phyloP scores from a whole-genome alignment of 768 basidiomycete species.

The Pleurotus sapidus region DNA sequence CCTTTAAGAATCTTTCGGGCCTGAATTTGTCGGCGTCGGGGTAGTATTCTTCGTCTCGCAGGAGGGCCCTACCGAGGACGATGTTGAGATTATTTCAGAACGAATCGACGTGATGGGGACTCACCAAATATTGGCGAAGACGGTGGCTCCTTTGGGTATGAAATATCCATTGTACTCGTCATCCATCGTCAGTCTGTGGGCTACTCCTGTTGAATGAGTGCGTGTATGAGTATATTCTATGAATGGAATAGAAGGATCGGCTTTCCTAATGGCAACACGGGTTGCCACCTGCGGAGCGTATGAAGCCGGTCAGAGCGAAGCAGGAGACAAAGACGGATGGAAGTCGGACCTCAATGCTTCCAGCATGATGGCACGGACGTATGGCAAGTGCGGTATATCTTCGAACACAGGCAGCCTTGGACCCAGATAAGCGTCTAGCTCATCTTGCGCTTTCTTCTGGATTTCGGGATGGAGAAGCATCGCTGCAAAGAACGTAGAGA shows the following conservation, averaged over 20 bases:
- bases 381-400: background rate
- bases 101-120: background rate
- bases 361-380: background rate
- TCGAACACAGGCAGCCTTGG: background rate
- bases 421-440: background rate
- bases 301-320: background rate
- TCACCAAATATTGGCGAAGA: background rate
- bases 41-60: constrained; percentile 25
- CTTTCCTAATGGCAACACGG: background rate
- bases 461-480: background rate
- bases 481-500: background rate
- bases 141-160: background rate
- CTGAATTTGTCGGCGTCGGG: constrained; percentile 23
- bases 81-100: background rate
- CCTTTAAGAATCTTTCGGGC: constrained; percentile 23
- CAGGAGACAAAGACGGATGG: background rate
- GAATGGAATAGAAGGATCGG: background rate
- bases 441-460: background rate
- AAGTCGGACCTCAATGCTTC: background rate
- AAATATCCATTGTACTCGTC: background rate
- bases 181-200: background rate
- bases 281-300: background rate
- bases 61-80: constrained; percentile 21
- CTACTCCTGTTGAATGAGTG: background rate
- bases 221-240: background rate